Conservation (phyloP, 805 yeast genomes). For the Kazachstania psychrophila region DNA sequence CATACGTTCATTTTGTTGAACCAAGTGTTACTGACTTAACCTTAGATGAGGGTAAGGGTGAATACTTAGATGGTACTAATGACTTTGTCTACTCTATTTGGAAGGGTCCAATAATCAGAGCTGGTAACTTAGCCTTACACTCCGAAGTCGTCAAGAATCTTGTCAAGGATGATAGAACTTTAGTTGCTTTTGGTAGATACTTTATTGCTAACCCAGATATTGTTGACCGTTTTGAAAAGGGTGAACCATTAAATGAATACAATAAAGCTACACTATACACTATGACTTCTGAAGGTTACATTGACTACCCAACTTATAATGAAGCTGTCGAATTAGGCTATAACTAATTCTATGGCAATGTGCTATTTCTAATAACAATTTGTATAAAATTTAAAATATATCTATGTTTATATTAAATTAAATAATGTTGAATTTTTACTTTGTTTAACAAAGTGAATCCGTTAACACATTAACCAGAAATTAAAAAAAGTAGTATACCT, state of each 20-base stretch:
- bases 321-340: slow-evolving; percentile 12
- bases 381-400: too few relatives aligned
- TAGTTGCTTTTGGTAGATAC: slow-evolving; percentile 36
- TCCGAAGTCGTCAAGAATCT: slow-evolving; percentile 22
- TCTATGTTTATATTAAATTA: too few relatives aligned
- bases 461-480: too few relatives aligned
- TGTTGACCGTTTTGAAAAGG: slow-evolving; percentile 34
- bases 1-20: slow-evolving; percentile 38
- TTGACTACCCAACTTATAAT: slow-evolving; percentile 10
- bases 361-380: too few relatives aligned
- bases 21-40: slow-evolving; percentile 29
- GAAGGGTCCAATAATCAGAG: slow-evolving; percentile 36
- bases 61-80: slow-evolving; percentile 23
- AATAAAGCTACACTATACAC: slow-evolving; percentile 43
- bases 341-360: too few relatives aligned
- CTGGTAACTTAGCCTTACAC: slow-evolving; percentile 28
- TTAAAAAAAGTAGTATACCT: too few relatives aligned
- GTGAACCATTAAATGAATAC: slow-evolving; percentile 33
- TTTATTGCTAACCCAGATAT: slow-evolving; percentile 30
- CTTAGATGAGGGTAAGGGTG: slow-evolving; percentile 20
- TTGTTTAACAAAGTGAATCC: too few relatives aligned
- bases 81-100: slow-evolving; percentile 34
- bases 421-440: too few relatives aligned
- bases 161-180: slow-evolving; percentile 34
- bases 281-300: slow-evolving; percentile 30